Conservation (phyloP, 2,329 filamentous ascomycete genomes). For the Colletotrichum shisoi region DNA sequence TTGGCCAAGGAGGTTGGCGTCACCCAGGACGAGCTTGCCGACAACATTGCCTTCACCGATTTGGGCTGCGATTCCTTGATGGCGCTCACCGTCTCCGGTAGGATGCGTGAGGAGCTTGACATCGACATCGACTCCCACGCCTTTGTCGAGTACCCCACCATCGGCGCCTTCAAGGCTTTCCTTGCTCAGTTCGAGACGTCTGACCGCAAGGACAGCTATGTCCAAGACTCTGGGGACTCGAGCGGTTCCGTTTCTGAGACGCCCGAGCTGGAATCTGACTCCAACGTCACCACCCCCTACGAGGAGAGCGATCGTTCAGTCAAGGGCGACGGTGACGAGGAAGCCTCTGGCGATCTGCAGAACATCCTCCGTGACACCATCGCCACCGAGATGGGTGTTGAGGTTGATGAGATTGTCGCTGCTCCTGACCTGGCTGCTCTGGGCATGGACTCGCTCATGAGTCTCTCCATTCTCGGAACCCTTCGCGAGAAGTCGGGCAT, state of each 20-base stretch:
- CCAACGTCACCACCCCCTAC: slow-evolving; percentile 61
- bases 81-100: slow-evolving; percentile 64
- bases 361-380: slow-evolving; percentile 70
- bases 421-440: slow-evolving; percentile 63
- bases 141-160: slow-evolving; percentile 63
- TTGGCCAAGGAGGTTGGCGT: slow-evolving; percentile 66
- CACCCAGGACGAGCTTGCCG: slow-evolving; percentile 61
- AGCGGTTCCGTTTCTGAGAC: slow-evolving; percentile 55
- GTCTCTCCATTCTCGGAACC: slow-evolving; percentile 62
- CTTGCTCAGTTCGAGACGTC: slow-evolving; percentile 49
- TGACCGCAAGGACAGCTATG: slow-evolving; percentile 41
- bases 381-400: slow-evolving; percentile 76
- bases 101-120: slow-evolving; percentile 66
- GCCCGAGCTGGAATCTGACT: slow-evolving; percentile 58
- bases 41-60: slow-evolving; percentile 65
- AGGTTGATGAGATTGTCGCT: slow-evolving; percentile 67
- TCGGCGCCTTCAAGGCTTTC: slow-evolving; percentile 61
- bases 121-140: slow-evolving; percentile 62
- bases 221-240: slow-evolving; percentile 49
- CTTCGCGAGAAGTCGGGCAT: slow-evolving; percentile 63
- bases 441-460: slow-evolving; percentile 68
- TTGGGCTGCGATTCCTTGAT: slow-evolving; percentile 70
- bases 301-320: slow-evolving; percentile 61
- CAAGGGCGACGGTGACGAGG: slow-evolving; percentile 53
- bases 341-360: slow-evolving; percentile 52